Percentiles rank a stretch among this genome's conserved stretches.
phyloP scores from a whole-genome alignment of 495 filamentous ascomycete genomes.

The Jackrogersella minutella region DNA sequence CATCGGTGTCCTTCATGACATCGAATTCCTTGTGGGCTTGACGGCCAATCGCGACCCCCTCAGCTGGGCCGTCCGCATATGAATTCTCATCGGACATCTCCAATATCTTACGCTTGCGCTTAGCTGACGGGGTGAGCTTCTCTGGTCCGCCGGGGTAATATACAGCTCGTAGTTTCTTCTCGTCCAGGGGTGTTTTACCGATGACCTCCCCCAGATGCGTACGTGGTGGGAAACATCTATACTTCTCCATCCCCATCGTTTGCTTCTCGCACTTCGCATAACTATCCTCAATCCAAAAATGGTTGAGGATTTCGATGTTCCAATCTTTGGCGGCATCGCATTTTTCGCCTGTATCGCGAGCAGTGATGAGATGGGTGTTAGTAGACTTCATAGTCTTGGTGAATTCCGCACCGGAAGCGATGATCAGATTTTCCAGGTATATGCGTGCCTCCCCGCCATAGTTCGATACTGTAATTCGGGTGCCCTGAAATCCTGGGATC shows the following conservation, averaged over 20 bases:
- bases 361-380: slow-evolving; percentile 95
- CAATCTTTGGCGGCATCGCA: slow-evolving; percentile 90
- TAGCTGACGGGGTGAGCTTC: slow-evolving; percentile 39
- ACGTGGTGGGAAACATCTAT: slow-evolving; percentile 80
- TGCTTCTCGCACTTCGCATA: slow-evolving; percentile 85
- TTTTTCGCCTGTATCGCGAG: slow-evolving; percentile 87
- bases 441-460: slow-evolving; percentile 93
- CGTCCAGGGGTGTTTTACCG: slow-evolving; percentile 73
- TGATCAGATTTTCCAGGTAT: slow-evolving; percentile 92
- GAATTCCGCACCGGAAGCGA: slow-evolving; percentile 80
- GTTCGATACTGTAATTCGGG: slow-evolving; percentile 88
- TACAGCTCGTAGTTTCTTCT: slow-evolving; percentile 44
- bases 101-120: slow-evolving; percentile 53
- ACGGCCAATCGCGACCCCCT: slow-evolving; percentile 38
- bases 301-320: slow-evolving; percentile 89
- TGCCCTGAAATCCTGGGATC: slow-evolving; percentile 78
- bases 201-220: slow-evolving; percentile 94
- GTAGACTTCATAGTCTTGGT: slow-evolving; percentile 93
- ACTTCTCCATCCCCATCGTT: slow-evolving; percentile 70
- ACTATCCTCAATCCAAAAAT: slow-evolving; percentile 97
- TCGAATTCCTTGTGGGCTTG: slow-evolving; percentile 47
- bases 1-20: slow-evolving; percentile 42
- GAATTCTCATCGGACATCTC: slow-evolving; percentile 52
- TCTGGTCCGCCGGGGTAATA: slow-evolving; percentile 54
- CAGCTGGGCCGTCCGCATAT: slow-evolving; percentile 32